These are phyloP conservation scores for Lactarius trivialis DNA, from an alignment of 768 basidiomycete genomes.

Conservation along the genomic window DNA sequence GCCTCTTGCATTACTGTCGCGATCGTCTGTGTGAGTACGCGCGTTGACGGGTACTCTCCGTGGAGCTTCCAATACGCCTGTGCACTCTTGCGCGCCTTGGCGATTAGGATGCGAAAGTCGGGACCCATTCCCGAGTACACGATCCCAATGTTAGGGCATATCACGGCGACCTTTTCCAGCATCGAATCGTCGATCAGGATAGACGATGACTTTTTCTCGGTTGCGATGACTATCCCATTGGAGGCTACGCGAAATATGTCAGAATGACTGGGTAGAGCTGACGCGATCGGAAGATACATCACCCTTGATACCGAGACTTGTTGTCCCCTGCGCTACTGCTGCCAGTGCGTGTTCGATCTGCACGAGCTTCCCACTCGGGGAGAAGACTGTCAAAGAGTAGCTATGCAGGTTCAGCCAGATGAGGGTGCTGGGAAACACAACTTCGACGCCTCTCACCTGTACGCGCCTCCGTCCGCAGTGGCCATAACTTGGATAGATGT, in stretches of 20 bases:
- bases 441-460: conserved; percentile 28
- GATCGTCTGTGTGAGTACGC: conserved; percentile 93
- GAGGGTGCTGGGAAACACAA: neutral
- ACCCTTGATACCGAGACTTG: conserved; percentile 99
- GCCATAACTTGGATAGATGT: conserved; percentile 46
- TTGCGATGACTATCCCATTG: conserved; percentile 98
- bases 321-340: conserved; percentile 91
- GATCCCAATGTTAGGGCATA: conserved; percentile 98
- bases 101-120: conserved; percentile 91
- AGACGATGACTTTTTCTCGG: conserved; percentile 98
- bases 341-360: conserved; percentile 99
- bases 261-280: conserved; percentile 21
- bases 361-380: conserved; percentile 96
- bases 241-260: conserved; percentile 52
- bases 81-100: conserved; percentile 93
- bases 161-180: conserved; percentile 93
- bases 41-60: conserved; percentile 95
- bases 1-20: conserved; percentile 99
- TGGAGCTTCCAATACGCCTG: conserved; percentile 99
- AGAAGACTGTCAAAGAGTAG: conserved; percentile 99
- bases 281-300: conserved; percentile 18
- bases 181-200: conserved; percentile 97
- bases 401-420: conserved; percentile 35
- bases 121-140: conserved; percentile 99
- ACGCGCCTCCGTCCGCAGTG: conserved; percentile 51